phyloP scores from a whole-genome alignment of 139 green algal genomes.

The Tetratostichococcus sp. region DNA sequence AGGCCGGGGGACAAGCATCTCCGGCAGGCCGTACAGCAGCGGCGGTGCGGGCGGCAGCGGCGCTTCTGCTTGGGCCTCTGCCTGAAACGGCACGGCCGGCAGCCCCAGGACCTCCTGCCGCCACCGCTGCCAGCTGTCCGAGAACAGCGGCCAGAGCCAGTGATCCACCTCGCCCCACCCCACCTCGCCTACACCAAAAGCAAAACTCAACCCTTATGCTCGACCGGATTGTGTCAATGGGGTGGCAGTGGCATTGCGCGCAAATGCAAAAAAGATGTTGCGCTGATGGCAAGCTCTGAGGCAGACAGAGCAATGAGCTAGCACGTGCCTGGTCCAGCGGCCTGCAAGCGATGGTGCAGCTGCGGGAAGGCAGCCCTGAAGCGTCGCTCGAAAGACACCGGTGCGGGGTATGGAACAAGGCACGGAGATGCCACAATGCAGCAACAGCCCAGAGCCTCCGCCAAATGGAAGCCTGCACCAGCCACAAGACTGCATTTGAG shows the following conservation, averaged over 20 bases:
- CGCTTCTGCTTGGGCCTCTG: neutral
- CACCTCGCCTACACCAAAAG: neutral
- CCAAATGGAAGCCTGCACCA: constrained; percentile 39
- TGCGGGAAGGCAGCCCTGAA: constrained; percentile 25
- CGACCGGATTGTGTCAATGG: too few species aligned
- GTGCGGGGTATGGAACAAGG: constrained; percentile 51
- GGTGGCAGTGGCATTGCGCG: too few species aligned
- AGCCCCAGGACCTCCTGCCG: constrained; percentile 40
- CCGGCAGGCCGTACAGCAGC: constrained; percentile 46
- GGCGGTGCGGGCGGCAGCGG: constrained; percentile 14
- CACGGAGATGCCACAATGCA: constrained; percentile 51
- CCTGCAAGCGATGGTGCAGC: constrained; percentile 24
- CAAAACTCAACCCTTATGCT: too few species aligned
- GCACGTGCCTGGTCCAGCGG: neutral
- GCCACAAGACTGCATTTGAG: too few species aligned
- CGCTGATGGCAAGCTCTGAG: too few species aligned
- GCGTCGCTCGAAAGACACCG: constrained; percentile 19
- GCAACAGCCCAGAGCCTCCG: constrained; percentile 44
- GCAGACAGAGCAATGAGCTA: too few species aligned
- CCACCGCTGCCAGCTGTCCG: constrained; percentile 52
- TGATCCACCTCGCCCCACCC: constrained; percentile 51
- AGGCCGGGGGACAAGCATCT: constrained; percentile 30
- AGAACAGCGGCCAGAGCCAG: constrained; percentile 82
- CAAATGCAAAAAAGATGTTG: too few species aligned
- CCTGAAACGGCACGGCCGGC: constrained; percentile 23